A percentile compares a stretch with the other conserved stretches of the same genome.
Evolutionary conservation across 495 filamentous ascomycete species (phyloP).

Genomic region (Neurospora sp.): DNA sequence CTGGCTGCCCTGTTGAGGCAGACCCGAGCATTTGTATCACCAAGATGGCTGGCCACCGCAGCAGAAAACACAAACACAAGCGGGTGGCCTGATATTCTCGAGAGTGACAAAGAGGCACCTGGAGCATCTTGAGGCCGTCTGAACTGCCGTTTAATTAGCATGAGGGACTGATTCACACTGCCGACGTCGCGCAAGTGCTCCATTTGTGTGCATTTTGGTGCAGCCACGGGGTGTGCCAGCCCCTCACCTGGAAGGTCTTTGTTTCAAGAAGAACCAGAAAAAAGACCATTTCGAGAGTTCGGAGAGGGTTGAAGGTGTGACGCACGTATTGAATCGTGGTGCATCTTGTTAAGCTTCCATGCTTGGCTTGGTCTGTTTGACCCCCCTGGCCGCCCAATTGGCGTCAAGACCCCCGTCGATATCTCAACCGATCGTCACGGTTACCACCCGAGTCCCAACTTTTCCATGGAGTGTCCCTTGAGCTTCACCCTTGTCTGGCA

Average conservation of each 20-base stretch:
- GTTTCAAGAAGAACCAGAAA: background rate
- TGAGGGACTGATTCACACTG: background rate
- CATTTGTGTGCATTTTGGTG: background rate
- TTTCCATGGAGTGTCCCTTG: background rate
- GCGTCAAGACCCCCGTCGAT: background rate
- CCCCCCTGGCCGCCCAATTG: background rate
- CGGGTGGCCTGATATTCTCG: background rate
- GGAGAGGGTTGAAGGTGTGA: conserved; percentile 3
- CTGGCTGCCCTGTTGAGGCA: background rate
- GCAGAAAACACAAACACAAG: background rate
- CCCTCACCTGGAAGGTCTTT: background rate
- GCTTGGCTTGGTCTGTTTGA: background rate
- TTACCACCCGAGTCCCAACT: background rate
- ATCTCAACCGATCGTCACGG: conserved; percentile 2
- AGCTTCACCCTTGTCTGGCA: background rate
- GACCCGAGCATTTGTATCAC: background rate
- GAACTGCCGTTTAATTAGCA: background rate
- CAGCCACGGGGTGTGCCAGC: background rate
- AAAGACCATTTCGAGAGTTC: background rate
- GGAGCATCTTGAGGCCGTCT: background rate
- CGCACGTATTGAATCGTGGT: conserved; percentile 6
- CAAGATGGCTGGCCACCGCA: background rate
- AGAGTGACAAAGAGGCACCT: background rate
- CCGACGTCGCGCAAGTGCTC: background rate
- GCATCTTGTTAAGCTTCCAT: background rate